phyloP scores from a whole-genome alignment of 805 yeast genomes.

The Wickerhamiella brachini region DNA sequence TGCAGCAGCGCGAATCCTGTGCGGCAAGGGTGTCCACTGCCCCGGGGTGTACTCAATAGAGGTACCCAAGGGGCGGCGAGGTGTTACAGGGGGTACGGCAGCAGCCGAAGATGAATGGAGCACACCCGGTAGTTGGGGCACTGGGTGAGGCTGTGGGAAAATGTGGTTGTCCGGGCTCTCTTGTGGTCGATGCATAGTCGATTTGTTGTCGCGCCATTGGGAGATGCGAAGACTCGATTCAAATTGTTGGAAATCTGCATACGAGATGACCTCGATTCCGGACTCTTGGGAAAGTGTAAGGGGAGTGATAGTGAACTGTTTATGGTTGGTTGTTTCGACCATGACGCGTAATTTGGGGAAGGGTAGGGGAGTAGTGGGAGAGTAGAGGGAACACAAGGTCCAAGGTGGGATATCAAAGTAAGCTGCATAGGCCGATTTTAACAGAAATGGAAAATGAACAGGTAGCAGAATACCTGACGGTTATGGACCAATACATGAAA shows the following conservation, averaged over 20 bases:
- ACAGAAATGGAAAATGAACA: constrained; percentile 6
- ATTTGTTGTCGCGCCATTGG: background rate
- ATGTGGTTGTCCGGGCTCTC: background rate
- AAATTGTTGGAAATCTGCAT: background rate
- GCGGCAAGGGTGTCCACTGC: background rate
- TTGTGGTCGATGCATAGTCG: background rate
- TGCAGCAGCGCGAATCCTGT: background rate
- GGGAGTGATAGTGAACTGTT: background rate
- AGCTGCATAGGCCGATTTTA: background rate
- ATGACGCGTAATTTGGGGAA: background rate
- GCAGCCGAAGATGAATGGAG: no score
- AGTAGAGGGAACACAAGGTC: background rate
- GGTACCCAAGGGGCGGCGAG: background rate
- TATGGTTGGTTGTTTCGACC: background rate
- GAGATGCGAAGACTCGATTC: background rate
- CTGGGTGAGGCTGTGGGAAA: background rate
- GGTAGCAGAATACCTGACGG: constrained; percentile 9
- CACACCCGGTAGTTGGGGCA: no score
- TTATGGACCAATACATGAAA: constrained; percentile 7
- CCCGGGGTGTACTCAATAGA: background rate
- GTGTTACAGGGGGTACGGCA: background rate
- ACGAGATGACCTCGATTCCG: background rate
- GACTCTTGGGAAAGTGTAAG: background rate
- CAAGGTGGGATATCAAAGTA: background rate
- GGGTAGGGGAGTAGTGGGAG: no score